Conservation (phyloP, 257 asterid genomes). For the Jacaranda mimosifolia region DNA sequence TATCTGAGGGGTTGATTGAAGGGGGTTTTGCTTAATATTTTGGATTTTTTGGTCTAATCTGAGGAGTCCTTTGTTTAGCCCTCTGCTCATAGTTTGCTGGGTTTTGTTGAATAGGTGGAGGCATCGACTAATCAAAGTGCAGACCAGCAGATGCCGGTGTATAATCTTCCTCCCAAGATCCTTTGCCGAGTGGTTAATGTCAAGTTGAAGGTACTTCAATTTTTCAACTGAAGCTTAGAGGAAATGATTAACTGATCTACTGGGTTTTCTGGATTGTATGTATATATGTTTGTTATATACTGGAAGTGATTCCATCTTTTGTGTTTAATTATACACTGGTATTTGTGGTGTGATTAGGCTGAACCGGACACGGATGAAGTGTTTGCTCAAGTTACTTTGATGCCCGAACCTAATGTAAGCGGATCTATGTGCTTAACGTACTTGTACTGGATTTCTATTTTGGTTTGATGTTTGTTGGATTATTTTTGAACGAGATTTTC, state of each 20-base stretch:
- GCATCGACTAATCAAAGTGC: constrained; percentile 96
- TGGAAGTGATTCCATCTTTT: background rate
- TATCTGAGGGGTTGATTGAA: constrained; percentile 7
- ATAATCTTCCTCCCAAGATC: constrained; percentile 89
- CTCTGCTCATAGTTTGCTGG: constrained; percentile 26
- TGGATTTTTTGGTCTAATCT: background rate
- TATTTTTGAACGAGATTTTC: constrained; percentile 31
- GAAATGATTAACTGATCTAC: background rate
- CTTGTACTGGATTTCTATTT: background rate
- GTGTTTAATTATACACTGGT: constrained; percentile 13
- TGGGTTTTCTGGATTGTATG: background rate
- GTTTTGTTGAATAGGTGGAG: constrained; percentile 69
- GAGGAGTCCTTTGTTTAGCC: background rate
- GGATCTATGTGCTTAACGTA: background rate
- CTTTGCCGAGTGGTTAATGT: constrained; percentile 89
- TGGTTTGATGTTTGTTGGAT: constrained; percentile 5
- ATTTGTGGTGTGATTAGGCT: constrained; percentile 64
- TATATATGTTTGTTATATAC: background rate
- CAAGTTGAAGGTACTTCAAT: constrained; percentile 65
- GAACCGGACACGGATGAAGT: constrained; percentile 98
- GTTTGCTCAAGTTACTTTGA: constrained; percentile 87
- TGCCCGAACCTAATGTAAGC: constrained; percentile 84
- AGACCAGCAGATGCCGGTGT: constrained; percentile 93
- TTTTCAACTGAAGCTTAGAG: background rate
- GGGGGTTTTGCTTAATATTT: background rate